Evolutionary conservation across 1,284 basidiomycete genomes (phyloP), one percentile per base, ranked within the genome.

Genomic region (Stygiomarasmius scandens): DNA sequence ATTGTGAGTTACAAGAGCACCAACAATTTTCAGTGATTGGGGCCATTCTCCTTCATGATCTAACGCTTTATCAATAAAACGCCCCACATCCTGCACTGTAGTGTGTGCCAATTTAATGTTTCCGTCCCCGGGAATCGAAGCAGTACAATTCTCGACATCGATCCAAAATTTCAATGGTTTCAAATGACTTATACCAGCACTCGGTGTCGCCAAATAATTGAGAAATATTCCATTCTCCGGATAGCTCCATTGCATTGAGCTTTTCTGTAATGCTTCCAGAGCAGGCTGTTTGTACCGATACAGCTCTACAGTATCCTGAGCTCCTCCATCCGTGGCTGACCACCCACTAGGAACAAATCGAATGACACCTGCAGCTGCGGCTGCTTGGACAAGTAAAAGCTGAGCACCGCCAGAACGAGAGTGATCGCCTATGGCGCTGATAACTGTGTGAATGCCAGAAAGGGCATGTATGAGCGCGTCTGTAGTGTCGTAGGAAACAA

Each of bases 151-250:
- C 36, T 58, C 56, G 11, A 58, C 34, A 24, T 58, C 52, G 23
- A 58, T 58, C 46, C 46, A 58, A 27, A 58, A 54, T 22, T 58
- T 58, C 45, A 58, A 32, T n/a, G 46, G 52, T 46, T 58, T 58
- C 19, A 58, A 41, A 12, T 50, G 19, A 3, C 23, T 38, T 44
- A 49, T 23, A 23, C 52, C 56, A 2, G 24, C 27, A 20, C 20
- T 49, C 1, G 56, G 52, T 3, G 46, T 58, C 23, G 56, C 56
- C 24, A 58, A 29, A 20, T 58, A 58, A 27, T 58, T 58, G 9
- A 58, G 27, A 38, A 58, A 58, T 6, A 58, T 52, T 2, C 56
- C 56, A 23, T 25, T 44, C 38, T 54, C 52, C 1, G 56, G 56
- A n/a, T 49, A 36, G 25, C 36, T 54, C 56, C 56, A 58, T 22